Percentiles rank a stretch among this genome's conserved stretches.
Conservation (phyloP, 2,329 filamentous ascomycete species). For the Xylaria sp. region DNA sequence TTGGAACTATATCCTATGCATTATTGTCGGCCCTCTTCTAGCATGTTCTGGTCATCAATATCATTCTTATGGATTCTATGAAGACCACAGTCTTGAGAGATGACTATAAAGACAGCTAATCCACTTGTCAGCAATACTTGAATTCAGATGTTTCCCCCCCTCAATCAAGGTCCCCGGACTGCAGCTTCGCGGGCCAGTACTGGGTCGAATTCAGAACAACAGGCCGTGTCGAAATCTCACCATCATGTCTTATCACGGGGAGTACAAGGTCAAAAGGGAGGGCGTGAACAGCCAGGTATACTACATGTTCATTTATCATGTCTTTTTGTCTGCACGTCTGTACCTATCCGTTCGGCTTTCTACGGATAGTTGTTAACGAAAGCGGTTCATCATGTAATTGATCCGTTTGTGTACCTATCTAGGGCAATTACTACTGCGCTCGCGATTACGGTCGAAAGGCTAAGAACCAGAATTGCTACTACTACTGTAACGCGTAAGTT, state of each 20-base stretch:
- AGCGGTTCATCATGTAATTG: background rate
- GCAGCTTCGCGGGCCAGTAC: background rate
- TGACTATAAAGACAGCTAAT: background rate
- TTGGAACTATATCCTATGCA: background rate
- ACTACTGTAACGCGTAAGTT: constrained; percentile 8
- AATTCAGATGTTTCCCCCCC: background rate
- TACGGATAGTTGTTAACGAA: background rate
- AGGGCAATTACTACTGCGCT: background rate
- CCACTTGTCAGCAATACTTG: background rate
- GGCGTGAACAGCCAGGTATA: constrained; percentile 14
- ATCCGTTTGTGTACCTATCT: background rate
- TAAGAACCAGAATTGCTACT: constrained; percentile 8
- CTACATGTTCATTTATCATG: background rate
- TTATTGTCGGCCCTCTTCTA: background rate
- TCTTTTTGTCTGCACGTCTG: background rate
- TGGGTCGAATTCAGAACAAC: background rate
- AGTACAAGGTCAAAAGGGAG: constrained; percentile 10
- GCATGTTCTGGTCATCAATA: background rate
- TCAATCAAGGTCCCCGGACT: background rate
- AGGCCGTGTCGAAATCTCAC: background rate
- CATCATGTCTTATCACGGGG: background rate
- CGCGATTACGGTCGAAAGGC: background rate
- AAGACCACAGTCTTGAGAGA: background rate
- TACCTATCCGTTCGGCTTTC: background rate
- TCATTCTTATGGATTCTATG: background rate